A percentile compares a stretch with the other conserved stretches of the same genome.
Conservation (phyloP, 768 basidiomycete species). For the Phanerochaete carnosa region DNA sequence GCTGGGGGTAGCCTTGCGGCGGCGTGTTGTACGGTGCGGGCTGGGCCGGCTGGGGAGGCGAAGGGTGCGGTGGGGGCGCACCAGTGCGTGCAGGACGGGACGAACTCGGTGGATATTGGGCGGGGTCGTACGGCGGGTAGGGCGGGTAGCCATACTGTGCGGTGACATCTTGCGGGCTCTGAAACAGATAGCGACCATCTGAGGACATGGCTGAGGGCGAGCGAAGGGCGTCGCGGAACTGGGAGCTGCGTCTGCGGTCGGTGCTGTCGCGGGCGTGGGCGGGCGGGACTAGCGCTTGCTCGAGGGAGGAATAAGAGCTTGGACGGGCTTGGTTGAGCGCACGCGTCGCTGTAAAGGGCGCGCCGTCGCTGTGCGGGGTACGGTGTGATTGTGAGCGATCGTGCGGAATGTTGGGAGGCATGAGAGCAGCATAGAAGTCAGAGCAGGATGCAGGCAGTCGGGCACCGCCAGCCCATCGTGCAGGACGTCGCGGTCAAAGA, state of each 20-base stretch:
- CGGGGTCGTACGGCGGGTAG: slow-evolving; percentile 27
- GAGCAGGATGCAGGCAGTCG: neutral
- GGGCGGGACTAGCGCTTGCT: slow-evolving; percentile 11
- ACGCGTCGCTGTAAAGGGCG: slow-evolving; percentile 4
- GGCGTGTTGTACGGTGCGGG: slow-evolving; percentile 12
- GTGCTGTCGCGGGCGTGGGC: slow-evolving; percentile 8
- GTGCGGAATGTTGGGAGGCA: slow-evolving; percentile 1
- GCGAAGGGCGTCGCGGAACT: neutral
- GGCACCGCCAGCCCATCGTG: slow-evolving; percentile 6
- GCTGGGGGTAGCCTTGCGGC: slow-evolving; percentile 5
- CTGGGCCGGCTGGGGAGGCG: slow-evolving; percentile 25
- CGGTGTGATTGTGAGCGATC: slow-evolving; percentile 9
- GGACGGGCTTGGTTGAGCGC: neutral
- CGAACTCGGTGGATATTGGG: slow-evolving; percentile 24
- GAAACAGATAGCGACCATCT: slow-evolving; percentile 56
- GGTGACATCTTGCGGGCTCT: slow-evolving; percentile 39
- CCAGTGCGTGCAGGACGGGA: slow-evolving; percentile 14
- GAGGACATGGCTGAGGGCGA: slow-evolving; percentile 38
- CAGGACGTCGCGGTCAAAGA: slow-evolving; percentile 2
- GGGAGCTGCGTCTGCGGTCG: slow-evolving; percentile 3
- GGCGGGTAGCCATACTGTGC: slow-evolving; percentile 50
- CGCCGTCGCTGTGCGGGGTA: slow-evolving; percentile 8
- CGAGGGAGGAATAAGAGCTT: slow-evolving; percentile 1
- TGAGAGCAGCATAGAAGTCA: slow-evolving; percentile 1
- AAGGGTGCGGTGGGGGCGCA: slow-evolving; percentile 22